phyloP scores from a whole-genome alignment of 371 early-diverging fungal genomes.

The Mortierella sp. region DNA sequence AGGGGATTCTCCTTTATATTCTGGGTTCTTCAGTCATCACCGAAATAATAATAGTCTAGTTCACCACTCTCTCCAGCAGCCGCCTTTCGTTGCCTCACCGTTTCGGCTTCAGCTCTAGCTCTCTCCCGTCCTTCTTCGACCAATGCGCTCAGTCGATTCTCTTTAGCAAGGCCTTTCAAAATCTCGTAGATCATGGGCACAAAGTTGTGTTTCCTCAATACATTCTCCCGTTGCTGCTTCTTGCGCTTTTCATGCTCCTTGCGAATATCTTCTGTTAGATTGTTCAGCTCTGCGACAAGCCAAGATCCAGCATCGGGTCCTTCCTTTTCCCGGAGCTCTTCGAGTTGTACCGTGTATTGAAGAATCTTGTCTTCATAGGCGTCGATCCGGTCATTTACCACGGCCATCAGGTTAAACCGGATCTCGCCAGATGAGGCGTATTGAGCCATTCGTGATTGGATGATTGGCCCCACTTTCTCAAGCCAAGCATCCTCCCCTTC shows the following conservation, averaged over 20 bases:
- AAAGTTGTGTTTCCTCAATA: conserved; percentile 83
- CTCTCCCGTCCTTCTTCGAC: conserved; percentile 67
- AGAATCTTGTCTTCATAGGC: conserved; percentile 62
- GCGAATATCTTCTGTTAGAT: conserved; percentile 34
- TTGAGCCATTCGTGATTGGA: conserved; percentile 76
- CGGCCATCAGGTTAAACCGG: conserved; percentile 90
- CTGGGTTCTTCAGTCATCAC: too few relatives aligned
- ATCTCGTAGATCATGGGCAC: conserved; percentile 81
- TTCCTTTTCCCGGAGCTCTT: conserved; percentile 37
- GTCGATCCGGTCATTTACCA: conserved; percentile 74
- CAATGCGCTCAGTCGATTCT: conserved; percentile 63
- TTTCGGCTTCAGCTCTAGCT: conserved; percentile 51
- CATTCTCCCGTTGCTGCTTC: conserved; percentile 74
- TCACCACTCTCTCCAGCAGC: conserved; percentile 2
- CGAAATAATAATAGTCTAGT: not conserved
- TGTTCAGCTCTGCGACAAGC: conserved; percentile 39
- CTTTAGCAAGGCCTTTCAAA: conserved; percentile 71
- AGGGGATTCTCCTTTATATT: too few relatives aligned
- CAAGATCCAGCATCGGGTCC: conserved; percentile 41
- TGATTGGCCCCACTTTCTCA: conserved; percentile 72
- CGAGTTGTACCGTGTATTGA: conserved; percentile 56
- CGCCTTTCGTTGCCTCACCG: conserved; percentile 34
- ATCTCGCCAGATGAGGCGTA: conserved; percentile 68
- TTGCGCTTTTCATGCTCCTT: conserved; percentile 51
- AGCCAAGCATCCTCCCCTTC: conserved; percentile 77